Evolutionary conservation across 129 eudicot genomes (phyloP), one percentile per base, ranked within the genome.

Genomic region (Arctium minus): DNA sequence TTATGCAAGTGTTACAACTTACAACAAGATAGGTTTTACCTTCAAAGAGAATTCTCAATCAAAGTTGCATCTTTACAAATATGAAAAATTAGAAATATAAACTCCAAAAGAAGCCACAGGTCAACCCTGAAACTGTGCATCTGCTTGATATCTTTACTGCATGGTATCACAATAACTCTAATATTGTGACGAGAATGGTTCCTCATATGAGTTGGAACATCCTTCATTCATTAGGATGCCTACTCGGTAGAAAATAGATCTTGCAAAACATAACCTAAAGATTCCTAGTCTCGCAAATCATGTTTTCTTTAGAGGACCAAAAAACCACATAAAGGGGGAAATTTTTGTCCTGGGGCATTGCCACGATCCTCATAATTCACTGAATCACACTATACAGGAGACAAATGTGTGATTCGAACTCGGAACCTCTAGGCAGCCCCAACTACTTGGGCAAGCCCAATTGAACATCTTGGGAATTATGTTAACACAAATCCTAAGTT

Each of bases 1-100:
- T 76, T 76, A 18, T 50, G 44, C 42, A 31, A 50, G 42, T 76
- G 79, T 48, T 76, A 46, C 30, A 48, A 76, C 79, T 75, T 48
- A 1, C 68, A 75, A 75, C 29, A 48, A 46, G 79, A 75, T 46
- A 75, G 69, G 60, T 12, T 13, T 48, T 48, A 75, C 68, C 79
- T 46, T 29, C 68, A 30, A 75, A 11, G 68, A 46, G 29, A 40
- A 75, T 46, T 46, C 79, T 75, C 13, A 46, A 75, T 48, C 69
- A 75, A 46, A 48, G 27, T 48, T n/a, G 35, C 4, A 75, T 75
- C 67, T 11, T 42, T 11, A 44, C 39, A 46, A 30, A 30, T 73
- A 31, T 17, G 33, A 5, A 75, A 46, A 75, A 48, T 44, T 11
- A 29, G 46, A 22, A 69, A 53, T 8, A 80, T 76, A 6, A 76